phyloP scores from a whole-genome alignment of 2,329 filamentous ascomycete genomes.

The Fusarium guadeloupense region DNA sequence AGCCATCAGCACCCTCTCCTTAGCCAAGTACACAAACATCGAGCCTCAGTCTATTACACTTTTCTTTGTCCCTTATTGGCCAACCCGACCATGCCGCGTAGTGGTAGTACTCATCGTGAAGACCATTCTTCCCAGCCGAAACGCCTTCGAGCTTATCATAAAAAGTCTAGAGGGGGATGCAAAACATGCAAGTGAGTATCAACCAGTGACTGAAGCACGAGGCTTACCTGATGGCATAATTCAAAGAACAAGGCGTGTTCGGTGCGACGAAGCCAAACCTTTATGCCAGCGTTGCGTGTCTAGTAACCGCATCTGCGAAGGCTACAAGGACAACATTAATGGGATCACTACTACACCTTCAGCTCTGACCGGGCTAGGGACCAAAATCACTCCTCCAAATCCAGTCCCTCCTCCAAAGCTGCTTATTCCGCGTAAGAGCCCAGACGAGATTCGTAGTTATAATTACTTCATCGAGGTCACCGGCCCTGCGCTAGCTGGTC shows the following conservation, averaged over 20 bases:
- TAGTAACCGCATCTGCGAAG: not conserved
- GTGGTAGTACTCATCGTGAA: not conserved
- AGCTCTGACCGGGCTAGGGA: not conserved
- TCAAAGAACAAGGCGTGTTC: not conserved
- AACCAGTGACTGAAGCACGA: not conserved
- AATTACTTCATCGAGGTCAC: constrained; percentile 3
- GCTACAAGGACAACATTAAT: not conserved
- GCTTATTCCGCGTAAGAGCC: not conserved
- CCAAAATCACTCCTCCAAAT: no score
- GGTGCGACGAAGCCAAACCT: not conserved
- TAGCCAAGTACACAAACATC: no score
- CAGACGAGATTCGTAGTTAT: constrained; percentile 6
- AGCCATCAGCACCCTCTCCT: no score
- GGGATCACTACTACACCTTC: not conserved
- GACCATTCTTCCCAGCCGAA: constrained; percentile 11
- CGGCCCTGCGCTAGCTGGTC: not conserved
- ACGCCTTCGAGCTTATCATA: not conserved
- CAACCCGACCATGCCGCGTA: no score
- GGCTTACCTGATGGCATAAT: not conserved
- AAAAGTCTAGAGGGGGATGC: not conserved
- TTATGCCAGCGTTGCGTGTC: not conserved
- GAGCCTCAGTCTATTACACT: no score
- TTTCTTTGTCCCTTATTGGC: no score
- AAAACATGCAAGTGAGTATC: constrained; percentile 2
- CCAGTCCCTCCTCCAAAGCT: not conserved